phyloP scores from a whole-genome alignment of 2,329 filamentous ascomycete species.

The Botrytis cinerea region DNA sequence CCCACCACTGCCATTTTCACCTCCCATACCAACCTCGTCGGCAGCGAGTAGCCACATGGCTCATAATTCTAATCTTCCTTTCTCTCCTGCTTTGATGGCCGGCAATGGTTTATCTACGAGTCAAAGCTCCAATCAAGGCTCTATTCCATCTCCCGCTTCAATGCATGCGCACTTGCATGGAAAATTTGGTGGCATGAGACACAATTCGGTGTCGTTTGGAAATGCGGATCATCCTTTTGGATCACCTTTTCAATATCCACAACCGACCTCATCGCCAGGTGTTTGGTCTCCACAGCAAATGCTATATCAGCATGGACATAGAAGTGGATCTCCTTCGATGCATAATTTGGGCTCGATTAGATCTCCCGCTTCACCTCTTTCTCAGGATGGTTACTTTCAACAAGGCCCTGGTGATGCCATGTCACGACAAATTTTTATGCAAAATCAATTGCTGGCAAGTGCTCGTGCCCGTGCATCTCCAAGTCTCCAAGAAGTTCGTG shows the following conservation, averaged over 20 bases:
- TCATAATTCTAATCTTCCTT: slow-evolving; percentile 55
- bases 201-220: slow-evolving; percentile 69
- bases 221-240: slow-evolving; percentile 57
- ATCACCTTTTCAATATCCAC: slow-evolving; percentile 67
- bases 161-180: slow-evolving; percentile 58
- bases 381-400: slow-evolving; percentile 44
- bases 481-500: slow-evolving; percentile 70
- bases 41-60: slow-evolving; percentile 67
- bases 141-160: slow-evolving; percentile 71
- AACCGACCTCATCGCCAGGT: slow-evolving; percentile 58
- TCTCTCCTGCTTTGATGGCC: slow-evolving; percentile 55
- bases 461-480: slow-evolving; percentile 55
- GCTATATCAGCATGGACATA: slow-evolving; percentile 53
- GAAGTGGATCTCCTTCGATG: slow-evolving; percentile 66
- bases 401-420: slow-evolving; percentile 42
- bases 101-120: slow-evolving; percentile 60
- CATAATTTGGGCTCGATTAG: slow-evolving; percentile 56
- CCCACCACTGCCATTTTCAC: slow-evolving; percentile 77
- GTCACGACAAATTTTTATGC: slow-evolving; percentile 48
- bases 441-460: slow-evolving; percentile 51
- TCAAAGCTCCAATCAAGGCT: slow-evolving; percentile 63
- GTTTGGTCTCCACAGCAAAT: slow-evolving; percentile 58
- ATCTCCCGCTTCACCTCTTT: slow-evolving; percentile 66
- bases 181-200: slow-evolving; percentile 60
- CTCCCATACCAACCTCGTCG: slow-evolving; percentile 77